These are phyloP conservation scores for Candida dajiaensis DNA, from an alignment of 805 yeast genomes.

Conservation along the genomic window DNA sequence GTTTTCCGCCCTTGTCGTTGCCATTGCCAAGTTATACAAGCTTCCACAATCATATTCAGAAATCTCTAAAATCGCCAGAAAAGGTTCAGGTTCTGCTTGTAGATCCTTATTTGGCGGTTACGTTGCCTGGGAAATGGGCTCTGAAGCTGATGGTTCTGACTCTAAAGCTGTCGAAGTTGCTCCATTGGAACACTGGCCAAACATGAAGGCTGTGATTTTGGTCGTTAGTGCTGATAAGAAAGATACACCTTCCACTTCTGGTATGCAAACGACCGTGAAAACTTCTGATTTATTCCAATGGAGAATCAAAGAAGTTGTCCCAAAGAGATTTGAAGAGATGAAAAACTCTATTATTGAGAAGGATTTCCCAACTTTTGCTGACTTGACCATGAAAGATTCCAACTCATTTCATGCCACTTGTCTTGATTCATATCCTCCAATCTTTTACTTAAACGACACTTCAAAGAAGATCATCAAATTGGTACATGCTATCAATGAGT, in stretches of 20 bases:
- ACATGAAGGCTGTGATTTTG: slow-evolving; percentile 83
- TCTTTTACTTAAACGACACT: slow-evolving; percentile 87
- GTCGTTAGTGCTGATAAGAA: slow-evolving; percentile 93
- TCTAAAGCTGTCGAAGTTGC: slow-evolving; percentile 93
- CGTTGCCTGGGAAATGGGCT: slow-evolving; percentile 99
- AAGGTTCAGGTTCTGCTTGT: slow-evolving; percentile 98
- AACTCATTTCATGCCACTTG: slow-evolving; percentile 99
- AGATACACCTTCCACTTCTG: slow-evolving; percentile 90
- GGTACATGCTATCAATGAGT: slow-evolving; percentile 70
- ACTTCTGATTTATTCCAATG: slow-evolving; percentile 83
- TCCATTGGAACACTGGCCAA: slow-evolving; percentile 82
- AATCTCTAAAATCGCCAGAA: slow-evolving; percentile 89
- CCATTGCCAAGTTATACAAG: slow-evolving; percentile 80
- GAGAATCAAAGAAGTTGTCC: slow-evolving; percentile 79
- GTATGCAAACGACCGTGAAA: slow-evolving; percentile 92
- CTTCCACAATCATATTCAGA: slow-evolving; percentile 84
- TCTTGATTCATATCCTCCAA: slow-evolving; percentile 92
- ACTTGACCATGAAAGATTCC: slow-evolving; percentile 92
- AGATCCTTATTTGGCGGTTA: slow-evolving; percentile 95
- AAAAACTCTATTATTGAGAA: slow-evolving; percentile 63
- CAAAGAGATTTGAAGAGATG: slow-evolving; percentile 80
- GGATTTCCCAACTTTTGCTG: slow-evolving; percentile 78
- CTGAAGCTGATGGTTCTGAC: slow-evolving; percentile 68
- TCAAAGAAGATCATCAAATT: slow-evolving; percentile 77
- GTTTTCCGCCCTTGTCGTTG: slow-evolving; percentile 88